These are phyloP conservation scores for Salvia rosmarinus DNA, from an alignment of 257 asterid genomes.

Conservation along the genomic window DNA sequence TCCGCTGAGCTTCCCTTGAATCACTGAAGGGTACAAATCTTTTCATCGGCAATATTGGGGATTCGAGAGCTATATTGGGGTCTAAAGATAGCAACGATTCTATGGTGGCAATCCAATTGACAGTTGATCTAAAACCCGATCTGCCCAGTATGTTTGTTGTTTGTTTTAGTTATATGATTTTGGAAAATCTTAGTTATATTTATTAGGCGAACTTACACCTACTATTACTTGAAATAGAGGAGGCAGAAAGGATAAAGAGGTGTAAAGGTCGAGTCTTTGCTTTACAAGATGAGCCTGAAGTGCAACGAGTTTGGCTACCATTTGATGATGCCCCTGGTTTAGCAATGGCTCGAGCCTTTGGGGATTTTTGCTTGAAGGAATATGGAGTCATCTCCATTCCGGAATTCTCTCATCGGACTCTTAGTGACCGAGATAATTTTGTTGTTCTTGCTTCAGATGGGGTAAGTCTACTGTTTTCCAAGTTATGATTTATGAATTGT, in stretches of 20 bases:
- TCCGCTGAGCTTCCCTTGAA: constrained; percentile 9
- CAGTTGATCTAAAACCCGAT: constrained; percentile 98
- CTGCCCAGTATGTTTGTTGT: constrained; percentile 66
- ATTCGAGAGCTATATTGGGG: constrained; percentile 94
- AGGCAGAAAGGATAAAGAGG: constrained; percentile 95
- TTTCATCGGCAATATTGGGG: constrained; percentile 88
- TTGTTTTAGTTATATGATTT: not conserved
- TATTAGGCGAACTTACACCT: not conserved
- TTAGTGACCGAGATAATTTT: constrained; percentile 74
- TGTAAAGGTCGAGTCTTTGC: constrained; percentile 98
- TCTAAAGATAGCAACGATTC: constrained; percentile 73
- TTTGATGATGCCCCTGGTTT: constrained; percentile 98
- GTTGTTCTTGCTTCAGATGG: constrained; percentile 99
- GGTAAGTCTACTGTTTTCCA: constrained; percentile 51
- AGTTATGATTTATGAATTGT: constrained; percentile 22
- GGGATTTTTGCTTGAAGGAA: constrained; percentile 97
- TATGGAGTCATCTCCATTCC: constrained; percentile 97
- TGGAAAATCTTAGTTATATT: not conserved
- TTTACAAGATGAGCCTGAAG: constrained; percentile 98
- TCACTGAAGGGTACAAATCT: constrained; percentile 76
- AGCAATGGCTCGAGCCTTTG: constrained; percentile 99
- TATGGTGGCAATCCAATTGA: constrained; percentile 82
- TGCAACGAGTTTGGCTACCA: constrained; percentile 96
- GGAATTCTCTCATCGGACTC: constrained; percentile 78
- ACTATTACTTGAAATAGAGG: constrained; percentile 53